These are phyloP conservation scores for Ceratobasidium sp. DNA, from an alignment of 1,284 basidiomycete species.

Conservation along the genomic window DNA sequence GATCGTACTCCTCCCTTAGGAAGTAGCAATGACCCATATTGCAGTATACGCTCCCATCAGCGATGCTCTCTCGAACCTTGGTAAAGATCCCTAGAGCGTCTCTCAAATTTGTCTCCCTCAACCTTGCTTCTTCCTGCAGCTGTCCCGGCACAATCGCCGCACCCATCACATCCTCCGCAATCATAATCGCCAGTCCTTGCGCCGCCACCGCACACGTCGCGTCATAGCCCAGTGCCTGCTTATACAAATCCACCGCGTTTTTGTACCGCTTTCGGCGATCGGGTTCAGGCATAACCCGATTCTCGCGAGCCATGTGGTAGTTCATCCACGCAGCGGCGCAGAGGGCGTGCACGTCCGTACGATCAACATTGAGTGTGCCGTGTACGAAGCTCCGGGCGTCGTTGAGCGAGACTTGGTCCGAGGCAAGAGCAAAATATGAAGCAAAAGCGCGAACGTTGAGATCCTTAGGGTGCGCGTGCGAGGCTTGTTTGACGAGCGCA, in stretches of 20 bases:
- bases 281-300: conserved; percentile 63
- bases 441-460: conserved; percentile 86
- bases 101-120: conserved; percentile 62
- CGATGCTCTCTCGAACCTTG: conserved; percentile 86
- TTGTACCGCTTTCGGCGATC: conserved; percentile 83
- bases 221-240: conserved; percentile 85
- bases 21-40: conserved; percentile 97
- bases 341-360: conserved; percentile 89
- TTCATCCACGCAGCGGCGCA: conserved; percentile 88
- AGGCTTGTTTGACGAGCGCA: conserved; percentile 85
- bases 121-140: conserved; percentile 68
- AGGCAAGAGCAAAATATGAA: conserved; percentile 79
- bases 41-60: conserved; percentile 87
- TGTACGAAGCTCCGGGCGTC: conserved; percentile 87
- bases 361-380: conserved; percentile 81
- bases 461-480: conserved; percentile 73
- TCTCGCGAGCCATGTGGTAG: conserved; percentile 86
- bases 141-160: conserved; percentile 63
- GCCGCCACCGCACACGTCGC: conserved; percentile 88
- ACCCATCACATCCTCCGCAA: conserved; percentile 88
- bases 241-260: conserved; percentile 87
- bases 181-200: conserved; percentile 90
- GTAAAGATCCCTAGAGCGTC: conserved; percentile 85
- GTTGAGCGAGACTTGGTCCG: conserved; percentile 54
- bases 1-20: conserved; percentile 88